These are phyloP conservation scores for Schizosaccharomyces lindneri DNA, from an alignment of 805 yeast species.

Conservation along the genomic window DNA sequence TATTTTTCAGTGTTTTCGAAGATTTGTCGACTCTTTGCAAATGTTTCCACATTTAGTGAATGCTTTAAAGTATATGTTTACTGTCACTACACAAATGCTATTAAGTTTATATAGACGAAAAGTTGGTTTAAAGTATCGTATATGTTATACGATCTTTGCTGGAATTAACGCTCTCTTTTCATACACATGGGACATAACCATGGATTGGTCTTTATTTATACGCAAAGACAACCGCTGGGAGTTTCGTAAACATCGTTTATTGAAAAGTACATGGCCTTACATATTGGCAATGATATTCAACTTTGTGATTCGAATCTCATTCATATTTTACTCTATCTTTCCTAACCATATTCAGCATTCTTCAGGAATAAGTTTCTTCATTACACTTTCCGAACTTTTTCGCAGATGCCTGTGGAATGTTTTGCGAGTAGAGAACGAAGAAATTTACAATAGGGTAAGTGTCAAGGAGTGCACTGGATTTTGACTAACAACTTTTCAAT, in stretches of 20 bases:
- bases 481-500: background rate
- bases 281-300: constrained; percentile 54
- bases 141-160: constrained; percentile 50
- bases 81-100: constrained; percentile 42
- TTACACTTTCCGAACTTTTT: constrained; percentile 59
- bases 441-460: constrained; percentile 12
- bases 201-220: constrained; percentile 89
- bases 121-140: constrained; percentile 18
- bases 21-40: constrained; percentile 80
- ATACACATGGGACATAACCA: constrained; percentile 65
- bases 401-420: constrained; percentile 77
- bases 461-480: background rate
- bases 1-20: constrained; percentile 67
- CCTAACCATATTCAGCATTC: constrained; percentile 60
- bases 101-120: constrained; percentile 51
- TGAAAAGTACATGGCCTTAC: constrained; percentile 32
- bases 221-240: constrained; percentile 28
- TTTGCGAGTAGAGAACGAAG: constrained; percentile 90
- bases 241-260: constrained; percentile 49
- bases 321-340: constrained; percentile 75
- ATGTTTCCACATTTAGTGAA: constrained; percentile 92
- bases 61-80: constrained; percentile 46
- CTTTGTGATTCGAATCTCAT: constrained; percentile 43
- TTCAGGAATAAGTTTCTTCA: constrained; percentile 59
- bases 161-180: constrained; percentile 44